phyloP scores from a whole-genome alignment of 2,329 filamentous ascomycete species.

The Aureobasidium sp. region DNA sequence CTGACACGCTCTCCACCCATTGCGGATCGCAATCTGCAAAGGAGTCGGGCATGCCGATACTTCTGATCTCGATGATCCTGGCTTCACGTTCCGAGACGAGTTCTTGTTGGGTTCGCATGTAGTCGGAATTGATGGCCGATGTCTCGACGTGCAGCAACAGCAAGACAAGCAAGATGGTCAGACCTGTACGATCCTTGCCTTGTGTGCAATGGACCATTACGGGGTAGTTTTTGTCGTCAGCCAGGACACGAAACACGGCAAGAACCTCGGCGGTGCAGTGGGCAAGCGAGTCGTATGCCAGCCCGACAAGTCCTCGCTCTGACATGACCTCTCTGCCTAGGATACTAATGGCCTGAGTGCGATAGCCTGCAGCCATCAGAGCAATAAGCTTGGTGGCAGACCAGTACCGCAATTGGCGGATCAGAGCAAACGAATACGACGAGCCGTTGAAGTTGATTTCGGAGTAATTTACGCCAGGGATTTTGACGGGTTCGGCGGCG shows the following conservation, averaged over 20 bases:
- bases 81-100: slow-evolving; percentile 56
- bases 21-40: slow-evolving; percentile 61
- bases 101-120: slow-evolving; percentile 56
- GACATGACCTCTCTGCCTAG: slow-evolving; percentile 65
- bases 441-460: slow-evolving; percentile 69
- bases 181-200: slow-evolving; percentile 77
- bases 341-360: slow-evolving; percentile 61
- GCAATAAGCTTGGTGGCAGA: slow-evolving; percentile 57
- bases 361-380: slow-evolving; percentile 60
- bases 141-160: slow-evolving; percentile 54
- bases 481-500: slow-evolving; percentile 51
- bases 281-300: slow-evolving; percentile 64
- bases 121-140: slow-evolving; percentile 62
- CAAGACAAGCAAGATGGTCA: slow-evolving; percentile 62
- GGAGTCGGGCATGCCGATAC: slow-evolving; percentile 64
- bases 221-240: slow-evolving; percentile 49
- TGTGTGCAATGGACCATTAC: slow-evolving; percentile 77
- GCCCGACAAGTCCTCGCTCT: slow-evolving; percentile 61
- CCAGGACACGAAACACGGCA: slow-evolving; percentile 45
- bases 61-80: slow-evolving; percentile 59
- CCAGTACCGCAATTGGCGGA: slow-evolving; percentile 62
- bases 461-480: slow-evolving; percentile 57
- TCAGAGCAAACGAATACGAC: slow-evolving; percentile 60
- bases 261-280: slow-evolving; percentile 58
- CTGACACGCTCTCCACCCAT: slow-evolving; percentile 54